Conservation (phyloP, 129 eudicot species). For the Artemisia annua region DNA sequence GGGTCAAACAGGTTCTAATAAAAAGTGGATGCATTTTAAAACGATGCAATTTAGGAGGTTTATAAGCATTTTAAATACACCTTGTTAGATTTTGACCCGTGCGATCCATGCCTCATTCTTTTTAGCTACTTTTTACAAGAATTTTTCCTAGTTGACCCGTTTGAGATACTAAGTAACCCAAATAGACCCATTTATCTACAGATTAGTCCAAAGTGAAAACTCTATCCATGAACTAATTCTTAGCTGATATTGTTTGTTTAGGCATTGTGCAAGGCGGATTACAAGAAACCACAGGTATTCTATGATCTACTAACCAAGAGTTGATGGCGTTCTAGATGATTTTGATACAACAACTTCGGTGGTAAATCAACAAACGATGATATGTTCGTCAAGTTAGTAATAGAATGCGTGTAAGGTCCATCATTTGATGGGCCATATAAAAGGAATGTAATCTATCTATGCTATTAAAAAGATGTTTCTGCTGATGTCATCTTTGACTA, state of each 20-base stretch:
- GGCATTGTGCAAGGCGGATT: slow-evolving; percentile 57
- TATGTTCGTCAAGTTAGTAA: background rate
- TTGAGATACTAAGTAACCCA: no score
- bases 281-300: slow-evolving; percentile 77
- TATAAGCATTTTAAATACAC: no score
- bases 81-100: no score
- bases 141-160: no score
- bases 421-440: background rate
- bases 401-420: slow-evolving; percentile 9
- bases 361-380: slow-evolving; percentile 13
- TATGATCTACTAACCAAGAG: slow-evolving; percentile 56
- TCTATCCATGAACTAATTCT: background rate
- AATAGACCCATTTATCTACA: no score
- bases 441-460: slow-evolving; percentile 20
- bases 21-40: no score
- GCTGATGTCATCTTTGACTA: background rate
- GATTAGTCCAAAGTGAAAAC: no score
- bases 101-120: no score
- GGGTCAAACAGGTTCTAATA: no score
- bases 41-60: no score
- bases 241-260: slow-evolving; percentile 23
- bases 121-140: no score
- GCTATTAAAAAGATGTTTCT: background rate
- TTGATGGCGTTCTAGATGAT: slow-evolving; percentile 19
- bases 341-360: background rate